Evolutionary conservation across 2,329 filamentous ascomycete species (phyloP).

Genomic region (Xylaria sp.): DNA sequence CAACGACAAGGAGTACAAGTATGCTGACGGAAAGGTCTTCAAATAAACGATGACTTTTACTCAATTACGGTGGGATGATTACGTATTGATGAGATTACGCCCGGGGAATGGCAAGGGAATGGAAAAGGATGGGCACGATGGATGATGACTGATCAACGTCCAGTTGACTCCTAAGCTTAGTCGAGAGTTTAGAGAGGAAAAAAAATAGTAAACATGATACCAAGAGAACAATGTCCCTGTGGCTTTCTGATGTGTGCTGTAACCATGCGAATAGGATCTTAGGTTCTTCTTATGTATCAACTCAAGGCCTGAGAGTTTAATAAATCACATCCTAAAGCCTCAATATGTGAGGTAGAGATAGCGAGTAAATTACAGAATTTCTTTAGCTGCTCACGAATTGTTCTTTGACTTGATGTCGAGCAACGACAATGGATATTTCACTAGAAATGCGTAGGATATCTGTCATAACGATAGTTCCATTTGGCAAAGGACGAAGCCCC

Average conservation of each 20-base stretch:
- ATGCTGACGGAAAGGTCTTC: constrained; percentile 97
- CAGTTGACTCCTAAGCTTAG: constrained; percentile 15
- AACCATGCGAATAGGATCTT: not conserved
- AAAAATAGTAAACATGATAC: constrained; percentile 39
- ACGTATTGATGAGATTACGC: constrained; percentile 45
- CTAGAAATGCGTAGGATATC: not conserved
- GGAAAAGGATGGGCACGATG: constrained; percentile 30
- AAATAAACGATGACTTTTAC: constrained; percentile 72
- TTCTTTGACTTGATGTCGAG: not conserved
- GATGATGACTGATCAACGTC: constrained; percentile 16
- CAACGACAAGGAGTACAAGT: constrained; percentile 87
- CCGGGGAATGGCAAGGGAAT: constrained; percentile 27
- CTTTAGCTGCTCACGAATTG: not conserved
- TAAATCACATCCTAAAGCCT: too few relatives aligned
- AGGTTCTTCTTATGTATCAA: not conserved
- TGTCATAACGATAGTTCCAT: not conserved
- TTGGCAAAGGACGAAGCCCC: not conserved
- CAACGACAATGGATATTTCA: not conserved
- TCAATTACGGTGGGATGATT: constrained; percentile 38
- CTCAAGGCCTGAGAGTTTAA: not conserved
- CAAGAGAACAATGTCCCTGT: constrained; percentile 11
- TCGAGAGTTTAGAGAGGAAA: constrained; percentile 15
- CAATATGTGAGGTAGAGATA: too few relatives aligned
- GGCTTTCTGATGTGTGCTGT: not conserved
- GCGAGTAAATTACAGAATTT: too few relatives aligned